Conservation (phyloP, 345 rosid species). For the Linum tenue region DNA sequence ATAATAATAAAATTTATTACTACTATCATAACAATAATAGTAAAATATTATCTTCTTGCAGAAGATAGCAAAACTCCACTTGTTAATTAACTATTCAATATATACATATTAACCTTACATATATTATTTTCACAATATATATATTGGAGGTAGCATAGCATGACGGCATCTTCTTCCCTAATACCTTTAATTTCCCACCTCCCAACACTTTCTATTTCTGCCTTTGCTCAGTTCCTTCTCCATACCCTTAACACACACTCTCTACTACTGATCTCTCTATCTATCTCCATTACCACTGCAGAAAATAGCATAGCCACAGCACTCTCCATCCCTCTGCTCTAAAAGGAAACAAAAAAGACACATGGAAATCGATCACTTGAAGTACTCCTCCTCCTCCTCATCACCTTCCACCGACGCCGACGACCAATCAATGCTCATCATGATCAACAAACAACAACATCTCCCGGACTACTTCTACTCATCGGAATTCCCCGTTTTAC, state of each 20-base stretch:
- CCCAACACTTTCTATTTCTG: not conserved
- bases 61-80: constrained; percentile 12
- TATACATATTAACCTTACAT: constrained; percentile 12
- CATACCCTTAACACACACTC: constrained; percentile 12
- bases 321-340: constrained; percentile 38
- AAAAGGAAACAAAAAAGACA: not conserved
- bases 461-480: constrained; percentile 22
- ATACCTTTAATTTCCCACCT: constrained; percentile 13
- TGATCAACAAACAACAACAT: constrained; percentile 19
- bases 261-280: too few species aligned
- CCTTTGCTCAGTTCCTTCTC: constrained; percentile 13
- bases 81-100: not conserved
- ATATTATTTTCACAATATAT: constrained; percentile 3
- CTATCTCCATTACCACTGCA: too few species aligned
- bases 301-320: too few species aligned
- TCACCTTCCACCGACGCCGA: constrained; percentile 28
- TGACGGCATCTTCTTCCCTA: constrained; percentile 15
- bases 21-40: not conserved
- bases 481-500: constrained; percentile 11
- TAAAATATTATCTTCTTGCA: not conserved
- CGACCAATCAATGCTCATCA: constrained; percentile 29
- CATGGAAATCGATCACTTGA: constrained; percentile 38
- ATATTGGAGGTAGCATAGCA: constrained; percentile 8
- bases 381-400: constrained; percentile 13
- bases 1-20: not conserved